phyloP scores from a whole-genome alignment of 1,284 basidiomycete species.

The Porodaedalea pini region DNA sequence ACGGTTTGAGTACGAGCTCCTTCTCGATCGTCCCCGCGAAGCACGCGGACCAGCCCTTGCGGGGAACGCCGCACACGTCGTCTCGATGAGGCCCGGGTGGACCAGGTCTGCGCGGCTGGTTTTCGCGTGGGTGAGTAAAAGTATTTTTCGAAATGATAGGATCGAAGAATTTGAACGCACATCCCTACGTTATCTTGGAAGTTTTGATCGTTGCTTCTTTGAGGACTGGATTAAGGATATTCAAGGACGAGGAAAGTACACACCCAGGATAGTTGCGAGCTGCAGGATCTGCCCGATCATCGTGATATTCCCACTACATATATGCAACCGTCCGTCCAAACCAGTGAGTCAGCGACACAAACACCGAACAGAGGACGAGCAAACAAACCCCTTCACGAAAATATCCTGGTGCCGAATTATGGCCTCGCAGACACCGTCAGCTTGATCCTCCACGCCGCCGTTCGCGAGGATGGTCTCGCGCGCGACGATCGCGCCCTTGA shows the following conservation, averaged over 20 bases:
- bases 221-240: not conserved
- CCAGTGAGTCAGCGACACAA: not conserved
- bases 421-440: constrained; percentile 54
- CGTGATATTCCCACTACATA: constrained; percentile 45
- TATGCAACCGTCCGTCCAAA: not conserved
- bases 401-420: constrained; percentile 60
- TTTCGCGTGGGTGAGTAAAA: not conserved
- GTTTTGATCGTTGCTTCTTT: not conserved
- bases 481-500: constrained; percentile 54
- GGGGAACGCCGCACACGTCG: constrained; percentile 42
- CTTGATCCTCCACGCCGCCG: constrained; percentile 48
- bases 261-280: constrained; percentile 48
- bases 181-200: constrained; percentile 43
- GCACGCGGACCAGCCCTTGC: constrained; percentile 45
- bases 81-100: constrained; percentile 41
- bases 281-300: constrained; percentile 52
- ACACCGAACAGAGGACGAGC: constrained; percentile 2
- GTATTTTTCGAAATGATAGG: constrained; percentile 18
- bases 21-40: constrained; percentile 46
- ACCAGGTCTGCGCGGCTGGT: constrained; percentile 45
- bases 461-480: constrained; percentile 45
- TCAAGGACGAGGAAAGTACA: constrained; percentile 17
- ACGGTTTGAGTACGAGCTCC: constrained; percentile 47
- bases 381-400: constrained; percentile 44
- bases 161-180: constrained; percentile 29